phyloP scores from a whole-genome alignment of 768 basidiomycete genomes.

The Vishniacozyma victoriae region DNA sequence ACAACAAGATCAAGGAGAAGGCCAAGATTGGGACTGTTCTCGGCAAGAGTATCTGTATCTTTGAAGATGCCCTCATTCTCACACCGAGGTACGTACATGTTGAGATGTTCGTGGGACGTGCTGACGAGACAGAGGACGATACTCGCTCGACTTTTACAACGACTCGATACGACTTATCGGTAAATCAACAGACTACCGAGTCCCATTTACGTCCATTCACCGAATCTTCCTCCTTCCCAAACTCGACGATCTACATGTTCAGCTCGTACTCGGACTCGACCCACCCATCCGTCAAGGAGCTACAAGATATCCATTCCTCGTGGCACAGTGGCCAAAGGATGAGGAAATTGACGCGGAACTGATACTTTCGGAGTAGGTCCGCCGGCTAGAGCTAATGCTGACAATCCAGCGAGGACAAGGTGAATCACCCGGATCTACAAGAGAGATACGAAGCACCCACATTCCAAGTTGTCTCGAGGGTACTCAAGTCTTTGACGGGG shows the following conservation, averaged over 20 bases:
- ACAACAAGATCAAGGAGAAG: constrained; percentile 90
- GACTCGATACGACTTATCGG: constrained; percentile 92
- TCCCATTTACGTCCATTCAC: constrained; percentile 79
- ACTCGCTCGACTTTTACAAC: constrained; percentile 96
- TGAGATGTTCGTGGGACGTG: neutral
- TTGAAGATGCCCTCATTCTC: constrained; percentile 87
- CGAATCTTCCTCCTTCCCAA: constrained; percentile 88
- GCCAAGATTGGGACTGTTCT: constrained; percentile 87
- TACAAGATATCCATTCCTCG: constrained; percentile 93
- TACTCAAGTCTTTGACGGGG: constrained; percentile 82
- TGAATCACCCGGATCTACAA: constrained; percentile 68
- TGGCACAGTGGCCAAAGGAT: constrained; percentile 95
- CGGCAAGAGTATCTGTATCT: constrained; percentile 86
- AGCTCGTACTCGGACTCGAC: constrained; percentile 90
- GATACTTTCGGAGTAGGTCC: constrained; percentile 78
- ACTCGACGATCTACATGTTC: constrained; percentile 82
- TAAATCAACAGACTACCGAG: constrained; percentile 98
- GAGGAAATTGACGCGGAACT: constrained; percentile 95
- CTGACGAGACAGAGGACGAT: constrained; percentile 64
- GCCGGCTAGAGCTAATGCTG: neutral
- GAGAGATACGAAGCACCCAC: constrained; percentile 93
- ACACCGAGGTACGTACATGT: constrained; percentile 58
- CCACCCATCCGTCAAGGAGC: constrained; percentile 96
- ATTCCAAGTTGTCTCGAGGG: constrained; percentile 86
- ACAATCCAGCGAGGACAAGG: constrained; percentile 44